phyloP scores from a whole-genome alignment of 768 basidiomycete species.

The Termitomyces sp. region DNA sequence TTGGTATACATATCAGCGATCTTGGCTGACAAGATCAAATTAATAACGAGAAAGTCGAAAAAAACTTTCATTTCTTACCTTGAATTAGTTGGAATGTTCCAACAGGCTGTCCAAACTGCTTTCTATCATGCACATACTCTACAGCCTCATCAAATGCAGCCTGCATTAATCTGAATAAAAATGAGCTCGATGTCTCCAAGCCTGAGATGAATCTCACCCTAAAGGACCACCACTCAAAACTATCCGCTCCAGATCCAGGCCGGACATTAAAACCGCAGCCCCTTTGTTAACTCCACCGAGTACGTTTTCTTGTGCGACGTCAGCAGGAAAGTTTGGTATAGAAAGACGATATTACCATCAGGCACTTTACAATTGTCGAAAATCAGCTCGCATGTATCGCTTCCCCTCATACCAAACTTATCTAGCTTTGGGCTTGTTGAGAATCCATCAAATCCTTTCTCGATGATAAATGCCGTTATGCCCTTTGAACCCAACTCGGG shows the following conservation, averaged over 20 bases:
- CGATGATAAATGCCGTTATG: slow-evolving; percentile 89
- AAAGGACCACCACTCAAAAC: slow-evolving; percentile 91
- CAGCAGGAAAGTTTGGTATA: slow-evolving; percentile 1
- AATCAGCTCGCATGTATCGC: slow-evolving; percentile 89
- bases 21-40: slow-evolving; percentile 44
- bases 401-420: slow-evolving; percentile 96
- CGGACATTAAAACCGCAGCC: slow-evolving; percentile 88
- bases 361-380: slow-evolving; percentile 91
- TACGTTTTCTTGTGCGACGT: slow-evolving; percentile 60
- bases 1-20: slow-evolving; percentile 95
- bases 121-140: slow-evolving; percentile 87
- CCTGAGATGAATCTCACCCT: slow-evolving; percentile 44
- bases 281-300: slow-evolving; percentile 78
- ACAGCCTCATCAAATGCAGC: slow-evolving; percentile 86
- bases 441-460: slow-evolving; percentile 78
- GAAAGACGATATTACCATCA: slow-evolving; percentile 45
- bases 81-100: slow-evolving; percentile 96
- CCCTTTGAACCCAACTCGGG: slow-evolving; percentile 78
- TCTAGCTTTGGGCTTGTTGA: slow-evolving; percentile 89
- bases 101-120: slow-evolving; percentile 85
- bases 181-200: slow-evolving; percentile 2
- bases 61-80: slow-evolving; percentile 39
- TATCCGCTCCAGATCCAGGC: slow-evolving; percentile 86
- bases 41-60: slow-evolving; percentile 8
- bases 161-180: slow-evolving; percentile 69